phyloP scores from a whole-genome alignment of 192 early-diverging fungal genomes.

The Pilobolus umbonatus region DNA sequence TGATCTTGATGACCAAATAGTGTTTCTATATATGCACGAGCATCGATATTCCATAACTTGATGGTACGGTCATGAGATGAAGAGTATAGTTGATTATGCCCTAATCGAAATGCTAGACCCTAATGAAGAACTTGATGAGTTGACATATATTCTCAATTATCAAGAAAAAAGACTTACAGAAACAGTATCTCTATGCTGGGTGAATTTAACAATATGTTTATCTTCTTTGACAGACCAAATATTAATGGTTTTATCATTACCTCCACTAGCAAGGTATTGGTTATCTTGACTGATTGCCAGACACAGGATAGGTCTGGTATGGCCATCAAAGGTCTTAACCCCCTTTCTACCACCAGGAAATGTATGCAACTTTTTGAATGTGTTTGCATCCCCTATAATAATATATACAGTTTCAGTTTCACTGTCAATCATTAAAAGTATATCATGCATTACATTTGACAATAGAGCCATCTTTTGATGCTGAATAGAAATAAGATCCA shows the following conservation, averaged over 20 bases:
- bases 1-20: slow-evolving; percentile 97
- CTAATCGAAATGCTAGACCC: slow-evolving; percentile 81
- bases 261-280: slow-evolving; percentile 76
- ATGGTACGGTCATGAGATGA: slow-evolving; percentile 88
- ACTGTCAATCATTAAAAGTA: neutral
- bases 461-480: slow-evolving; percentile 89
- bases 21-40: slow-evolving; percentile 90
- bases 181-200: slow-evolving; percentile 90
- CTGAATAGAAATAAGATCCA: slow-evolving; percentile 70
- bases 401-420: neutral
- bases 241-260: slow-evolving; percentile 85
- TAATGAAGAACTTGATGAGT: slow-evolving; percentile 9
- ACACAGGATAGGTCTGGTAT: slow-evolving; percentile 69
- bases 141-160: neutral
- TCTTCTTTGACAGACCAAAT: slow-evolving; percentile 85
- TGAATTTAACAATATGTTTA: slow-evolving; percentile 67
- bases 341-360: slow-evolving; percentile 75
- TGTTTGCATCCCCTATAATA: slow-evolving; percentile 58
- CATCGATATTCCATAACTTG: slow-evolving; percentile 96
- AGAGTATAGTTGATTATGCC: slow-evolving; percentile 81
- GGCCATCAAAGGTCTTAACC: slow-evolving; percentile 58
- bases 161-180: slow-evolving; percentile 41
- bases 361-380: slow-evolving; percentile 60
- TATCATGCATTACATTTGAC: slow-evolving; percentile 64
- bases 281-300: slow-evolving; percentile 66